Conservation (phyloP, 2,329 filamentous ascomycete genomes). For the Ophiognomonia clavigignenti-juglandacearum region DNA sequence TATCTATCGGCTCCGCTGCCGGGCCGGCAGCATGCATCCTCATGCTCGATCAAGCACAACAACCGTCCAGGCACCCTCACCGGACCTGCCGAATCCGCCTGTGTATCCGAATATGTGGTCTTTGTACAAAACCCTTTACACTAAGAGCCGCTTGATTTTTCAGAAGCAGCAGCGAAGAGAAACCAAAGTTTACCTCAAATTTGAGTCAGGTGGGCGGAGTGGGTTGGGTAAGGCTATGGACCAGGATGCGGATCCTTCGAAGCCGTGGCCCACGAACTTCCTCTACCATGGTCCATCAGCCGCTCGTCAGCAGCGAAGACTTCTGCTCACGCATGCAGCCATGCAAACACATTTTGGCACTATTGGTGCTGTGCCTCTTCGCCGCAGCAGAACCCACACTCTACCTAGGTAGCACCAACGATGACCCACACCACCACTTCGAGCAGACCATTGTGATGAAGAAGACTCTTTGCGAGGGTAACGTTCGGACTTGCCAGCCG, state of each 20-base stretch:
- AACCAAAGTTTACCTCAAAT: neutral
- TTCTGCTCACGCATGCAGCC: neutral
- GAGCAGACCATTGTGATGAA: too few relatives aligned
- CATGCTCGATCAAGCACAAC: neutral
- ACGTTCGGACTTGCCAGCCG: neutral
- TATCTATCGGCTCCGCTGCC: too few relatives aligned
- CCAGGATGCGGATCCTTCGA: neutral
- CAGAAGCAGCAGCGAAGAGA: too few relatives aligned
- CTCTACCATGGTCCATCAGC: too few relatives aligned
- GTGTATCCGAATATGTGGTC: neutral
- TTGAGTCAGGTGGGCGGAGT: neutral
- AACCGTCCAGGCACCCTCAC: neutral
- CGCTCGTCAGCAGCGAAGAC: too few relatives aligned
- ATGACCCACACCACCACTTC: neutral
- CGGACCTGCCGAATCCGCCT: neutral
- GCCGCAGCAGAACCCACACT: neutral
- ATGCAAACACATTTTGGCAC: neutral
- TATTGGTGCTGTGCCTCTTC: neutral
- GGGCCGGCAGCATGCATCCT: neutral
- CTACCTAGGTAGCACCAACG: neutral
- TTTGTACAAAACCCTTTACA: too few relatives aligned
- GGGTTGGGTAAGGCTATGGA: neutral
- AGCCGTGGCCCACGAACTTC: neutral
- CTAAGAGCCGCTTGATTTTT: too few relatives aligned
- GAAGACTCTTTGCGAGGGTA: too few relatives aligned